Conservation (phyloP, 129 eudicot species). For the Escallonia herrerae region DNA sequence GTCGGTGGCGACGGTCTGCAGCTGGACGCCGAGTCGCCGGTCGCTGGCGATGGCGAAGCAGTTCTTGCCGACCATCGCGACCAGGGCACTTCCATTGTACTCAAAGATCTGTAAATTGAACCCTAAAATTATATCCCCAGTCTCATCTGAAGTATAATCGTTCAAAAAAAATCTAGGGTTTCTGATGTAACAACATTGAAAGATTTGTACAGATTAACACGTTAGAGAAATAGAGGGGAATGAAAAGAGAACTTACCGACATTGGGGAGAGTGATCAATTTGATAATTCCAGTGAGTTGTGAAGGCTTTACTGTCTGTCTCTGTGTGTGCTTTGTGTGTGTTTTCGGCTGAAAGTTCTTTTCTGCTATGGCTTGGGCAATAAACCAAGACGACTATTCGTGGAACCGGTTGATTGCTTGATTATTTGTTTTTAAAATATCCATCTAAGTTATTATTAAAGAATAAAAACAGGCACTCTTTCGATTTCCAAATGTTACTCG, state of each 20-base stretch:
- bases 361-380: no score
- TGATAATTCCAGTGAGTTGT: no score
- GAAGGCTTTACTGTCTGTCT: no score
- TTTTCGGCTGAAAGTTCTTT: no score
- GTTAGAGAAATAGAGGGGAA: background rate
- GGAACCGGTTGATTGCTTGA: no score
- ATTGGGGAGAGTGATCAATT: constrained; percentile 7
- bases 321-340: no score
- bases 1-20: constrained; percentile 84
- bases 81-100: constrained; percentile 94
- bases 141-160: background rate
- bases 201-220: background rate
- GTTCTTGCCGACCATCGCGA: constrained; percentile 96
- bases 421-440: no score
- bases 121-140: background rate
- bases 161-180: background rate
- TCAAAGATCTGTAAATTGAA: constrained; percentile 52
- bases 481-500: no score
- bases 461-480: no score
- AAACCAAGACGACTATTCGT: no score
- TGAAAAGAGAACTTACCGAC: constrained; percentile 17
- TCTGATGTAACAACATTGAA: background rate
- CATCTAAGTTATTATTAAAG: no score
- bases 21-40: constrained; percentile 82
- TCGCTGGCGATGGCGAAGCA: constrained; percentile 96